Evolutionary conservation across 179 eudicot species (phyloP), one percentile per base, ranked within the genome.

Genomic region (Silene noctiflora): DNA sequence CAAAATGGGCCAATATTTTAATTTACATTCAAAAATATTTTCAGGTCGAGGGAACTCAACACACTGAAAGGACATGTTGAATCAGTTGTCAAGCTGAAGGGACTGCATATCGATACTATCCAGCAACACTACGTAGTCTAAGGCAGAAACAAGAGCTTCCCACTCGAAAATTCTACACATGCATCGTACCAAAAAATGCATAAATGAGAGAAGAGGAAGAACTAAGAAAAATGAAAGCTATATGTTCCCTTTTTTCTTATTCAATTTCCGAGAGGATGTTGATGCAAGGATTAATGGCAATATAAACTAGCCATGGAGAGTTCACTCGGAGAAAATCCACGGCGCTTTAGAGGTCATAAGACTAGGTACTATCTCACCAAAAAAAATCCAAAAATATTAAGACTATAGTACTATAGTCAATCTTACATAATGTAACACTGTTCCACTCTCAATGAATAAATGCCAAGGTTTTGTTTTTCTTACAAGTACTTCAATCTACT

Each of bases 21-120:
- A 29, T 29, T 2, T 1, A 29, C 33, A 1, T 29, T 29, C 33
- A 29, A 29, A 29, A 29, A 29, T 29, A 29, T 29, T 29, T 29
- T 29, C 33, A 29, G 33, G 82, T 76, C 79, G 72, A 82, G 85
- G 80, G 82, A 79, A 71, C 82, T 82, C 73, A 82, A 82, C 48
- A 82, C 85, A 60, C 72, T 82, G 3, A 82, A 82, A 76, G 85
- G 85, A 11, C 85, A 82, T 68, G 85, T 82, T 1, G 85, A 82
- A 29, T 79, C 82, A 31, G 85, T 82, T 16, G 85, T 82, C 69
- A 79, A 76, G 82, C 85, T 82, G 20, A 79, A 82, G 80, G 82
- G 82, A 9, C 75, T 82, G 35, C 82, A 82, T 67, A 72, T 82
- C 10, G 85, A 82, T 25, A 79, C 77, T 4, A 67, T 79, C 67